Conservation (phyloP, 768 basidiomycete genomes). For the Obba rivulosa region DNA sequence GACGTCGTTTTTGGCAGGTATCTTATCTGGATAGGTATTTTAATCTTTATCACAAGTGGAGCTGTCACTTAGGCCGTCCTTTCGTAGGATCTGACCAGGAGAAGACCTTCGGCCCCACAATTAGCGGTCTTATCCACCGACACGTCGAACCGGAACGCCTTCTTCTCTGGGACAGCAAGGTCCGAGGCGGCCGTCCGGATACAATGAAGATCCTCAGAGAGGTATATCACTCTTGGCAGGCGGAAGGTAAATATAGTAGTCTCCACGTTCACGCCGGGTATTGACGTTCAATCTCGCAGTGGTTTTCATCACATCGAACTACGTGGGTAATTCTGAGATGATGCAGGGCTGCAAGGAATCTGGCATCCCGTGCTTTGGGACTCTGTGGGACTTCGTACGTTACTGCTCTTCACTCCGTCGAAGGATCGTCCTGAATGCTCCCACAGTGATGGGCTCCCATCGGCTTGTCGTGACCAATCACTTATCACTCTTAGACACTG, state of each 20-base stretch:
- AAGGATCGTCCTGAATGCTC: neutral
- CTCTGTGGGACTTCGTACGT: slow-evolving; percentile 28
- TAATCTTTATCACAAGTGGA: neutral
- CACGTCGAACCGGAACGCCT: slow-evolving; percentile 71
- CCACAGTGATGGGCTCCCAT: too few relatives aligned
- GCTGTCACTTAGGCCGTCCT: neutral
- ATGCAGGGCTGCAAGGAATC: slow-evolving; percentile 35
- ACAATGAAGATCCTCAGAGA: slow-evolving; percentile 73
- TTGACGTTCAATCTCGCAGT: slow-evolving; percentile 25
- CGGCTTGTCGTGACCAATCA: too few relatives aligned
- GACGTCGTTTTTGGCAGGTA: slow-evolving; percentile 39
- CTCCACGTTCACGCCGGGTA: too few relatives aligned
- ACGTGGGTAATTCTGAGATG: slow-evolving; percentile 70
- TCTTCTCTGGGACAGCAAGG: slow-evolving; percentile 74
- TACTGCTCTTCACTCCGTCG: neutral
- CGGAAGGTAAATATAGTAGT: slow-evolving; percentile 41
- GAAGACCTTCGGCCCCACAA: slow-evolving; percentile 79
- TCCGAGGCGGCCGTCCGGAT: slow-evolving; percentile 69
- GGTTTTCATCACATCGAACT: slow-evolving; percentile 84
- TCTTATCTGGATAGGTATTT: slow-evolving; percentile 70
- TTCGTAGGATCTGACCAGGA: slow-evolving; percentile 68
- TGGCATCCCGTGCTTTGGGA: slow-evolving; percentile 22
- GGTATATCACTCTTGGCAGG: slow-evolving; percentile 61
- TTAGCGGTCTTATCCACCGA: slow-evolving; percentile 64
- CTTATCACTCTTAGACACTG: too few relatives aligned